Evolutionary conservation across 192 early-diverging fungal species (phyloP), one percentile per base, ranked within the genome.

Genomic region (Coemansia biformis): DNA sequence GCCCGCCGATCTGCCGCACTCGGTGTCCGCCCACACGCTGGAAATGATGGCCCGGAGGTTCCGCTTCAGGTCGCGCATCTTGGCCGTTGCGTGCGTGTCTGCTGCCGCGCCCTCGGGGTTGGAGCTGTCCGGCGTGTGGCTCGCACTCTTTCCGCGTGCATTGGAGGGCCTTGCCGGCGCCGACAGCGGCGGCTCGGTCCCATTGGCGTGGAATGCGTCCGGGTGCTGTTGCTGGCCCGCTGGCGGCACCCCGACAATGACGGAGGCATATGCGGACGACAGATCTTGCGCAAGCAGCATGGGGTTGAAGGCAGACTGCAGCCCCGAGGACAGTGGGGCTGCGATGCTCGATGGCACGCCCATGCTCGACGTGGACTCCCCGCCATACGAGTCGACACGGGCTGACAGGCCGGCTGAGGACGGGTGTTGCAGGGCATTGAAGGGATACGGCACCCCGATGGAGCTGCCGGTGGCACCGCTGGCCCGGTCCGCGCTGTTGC

Each of bases 11-110:
- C 55, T 37, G 38, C 70, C 70, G 43, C 70, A 74, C 47, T 62
- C 63, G n/a, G 63, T 74, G 35, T 55, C 59, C 0, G 58, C 70
- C 70, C 70, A 74, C 15, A 74, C 59, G 48, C 63, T 74, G 18
- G 70, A 46, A 14, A 74, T 74, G 9, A 74, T 74, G 19, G 52
- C 40, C 22, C 55, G 51, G 41, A 74, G 66, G 9, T 57, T 57
- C 21, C 38, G 30, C 39, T 63, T 63, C 23, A 74, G 43, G 0
- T 74, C 63, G 40, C 43, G 49, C 63, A 74, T 59, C 37, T 66
- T 55, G 22, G 43, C 38, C 8, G 54, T 47, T 5, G 44, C 45
- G 5, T 37, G 32, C 18, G 23, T 30, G 19, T 52, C 48, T 19
- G 35, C 5, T 15, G 4, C 11, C 36, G 43, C 21, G 22, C 36